Percentiles rank a stretch among this genome's conserved stretches.
phyloP scores from a whole-genome alignment of 805 yeast species.

The Lipomyces spencermartinsiae region DNA sequence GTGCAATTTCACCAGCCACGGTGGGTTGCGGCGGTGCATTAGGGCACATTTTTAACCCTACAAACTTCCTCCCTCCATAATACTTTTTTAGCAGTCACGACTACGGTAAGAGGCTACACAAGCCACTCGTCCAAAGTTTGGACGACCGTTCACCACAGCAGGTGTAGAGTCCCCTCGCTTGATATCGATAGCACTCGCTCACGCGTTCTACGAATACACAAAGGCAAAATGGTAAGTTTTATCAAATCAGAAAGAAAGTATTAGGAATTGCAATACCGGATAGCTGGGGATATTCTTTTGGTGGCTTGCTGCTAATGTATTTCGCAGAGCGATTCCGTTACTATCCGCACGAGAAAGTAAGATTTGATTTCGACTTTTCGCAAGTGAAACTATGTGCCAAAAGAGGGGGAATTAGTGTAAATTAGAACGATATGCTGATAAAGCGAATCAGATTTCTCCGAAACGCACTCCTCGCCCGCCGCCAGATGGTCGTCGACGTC shows the following conservation, averaged over 20 bases:
- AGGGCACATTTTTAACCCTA: no score
- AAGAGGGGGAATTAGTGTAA: neutral
- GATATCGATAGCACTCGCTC: slow-evolving; percentile 13
- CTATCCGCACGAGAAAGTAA: slow-evolving; percentile 96
- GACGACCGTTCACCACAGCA: neutral
- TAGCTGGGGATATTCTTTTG: neutral
- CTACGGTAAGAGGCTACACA: neutral
- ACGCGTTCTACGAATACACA: slow-evolving; percentile 15
- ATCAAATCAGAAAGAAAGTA: neutral
- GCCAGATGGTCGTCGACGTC: slow-evolving; percentile 99
- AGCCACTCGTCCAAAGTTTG: neutral
- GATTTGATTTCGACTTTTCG: slow-evolving; percentile 5
- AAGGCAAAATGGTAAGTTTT: slow-evolving; percentile 27
- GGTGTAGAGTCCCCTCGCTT: neutral
- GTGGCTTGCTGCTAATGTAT: slow-evolving; percentile 15
- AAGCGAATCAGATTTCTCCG: slow-evolving; percentile 67
- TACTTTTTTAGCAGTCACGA: no score
- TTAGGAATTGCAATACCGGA: neutral
- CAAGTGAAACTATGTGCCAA: neutral
- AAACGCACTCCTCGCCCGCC: slow-evolving; percentile 99
- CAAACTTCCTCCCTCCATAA: no score
- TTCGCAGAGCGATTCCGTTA: slow-evolving; percentile 79
- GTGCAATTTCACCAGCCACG: no score
- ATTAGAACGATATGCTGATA: neutral
- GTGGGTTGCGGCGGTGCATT: no score